phyloP scores from a whole-genome alignment of 495 filamentous ascomycete species.

The Pyrenula aspistea region DNA sequence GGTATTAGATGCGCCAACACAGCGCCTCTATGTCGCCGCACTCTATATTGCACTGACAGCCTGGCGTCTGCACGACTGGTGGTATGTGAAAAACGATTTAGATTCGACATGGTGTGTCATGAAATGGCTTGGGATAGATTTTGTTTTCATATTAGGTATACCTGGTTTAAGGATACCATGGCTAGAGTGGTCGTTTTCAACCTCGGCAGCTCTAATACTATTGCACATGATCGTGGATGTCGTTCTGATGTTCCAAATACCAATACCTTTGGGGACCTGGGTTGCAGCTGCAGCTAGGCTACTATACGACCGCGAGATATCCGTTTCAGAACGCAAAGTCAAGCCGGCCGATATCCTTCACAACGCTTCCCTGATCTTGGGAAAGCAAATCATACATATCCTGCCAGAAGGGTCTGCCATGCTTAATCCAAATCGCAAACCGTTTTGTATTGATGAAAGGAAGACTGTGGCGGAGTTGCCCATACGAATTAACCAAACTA shows the following conservation, averaged over 20 bases:
- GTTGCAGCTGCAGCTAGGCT: conserved; percentile 56
- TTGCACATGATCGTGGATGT: conserved; percentile 60
- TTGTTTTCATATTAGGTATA: conserved; percentile 69
- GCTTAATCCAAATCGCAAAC: conserved; percentile 63
- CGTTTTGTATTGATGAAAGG: conserved; percentile 65
- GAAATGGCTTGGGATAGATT: conserved; percentile 85
- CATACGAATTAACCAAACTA: conserved; percentile 84
- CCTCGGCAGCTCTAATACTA: conserved; percentile 52
- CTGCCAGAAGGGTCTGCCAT: conserved; percentile 90
- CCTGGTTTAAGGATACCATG: conserved; percentile 84
- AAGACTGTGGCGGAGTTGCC: conserved; percentile 55
- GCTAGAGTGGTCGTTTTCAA: conserved; percentile 75
- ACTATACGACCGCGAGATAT: conserved; percentile 79
- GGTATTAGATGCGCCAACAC: conserved; percentile 74
- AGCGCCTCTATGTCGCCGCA: conserved; percentile 72
- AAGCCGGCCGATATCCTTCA: conserved; percentile 76
- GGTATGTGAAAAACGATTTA: conserved; percentile 60
- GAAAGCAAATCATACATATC: conserved; percentile 93
- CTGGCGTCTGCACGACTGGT: conserved; percentile 80
- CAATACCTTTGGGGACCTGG: conserved; percentile 56
- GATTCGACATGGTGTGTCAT: conserved; percentile 77
- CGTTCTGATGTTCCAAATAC: conserved; percentile 85
- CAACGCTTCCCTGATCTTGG: conserved; percentile 84
- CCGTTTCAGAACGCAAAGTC: conserved; percentile 79
- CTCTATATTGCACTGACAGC: conserved; percentile 60